Conservation (phyloP, 805 yeast genomes). For the Nakazawaea molendinolei region DNA sequence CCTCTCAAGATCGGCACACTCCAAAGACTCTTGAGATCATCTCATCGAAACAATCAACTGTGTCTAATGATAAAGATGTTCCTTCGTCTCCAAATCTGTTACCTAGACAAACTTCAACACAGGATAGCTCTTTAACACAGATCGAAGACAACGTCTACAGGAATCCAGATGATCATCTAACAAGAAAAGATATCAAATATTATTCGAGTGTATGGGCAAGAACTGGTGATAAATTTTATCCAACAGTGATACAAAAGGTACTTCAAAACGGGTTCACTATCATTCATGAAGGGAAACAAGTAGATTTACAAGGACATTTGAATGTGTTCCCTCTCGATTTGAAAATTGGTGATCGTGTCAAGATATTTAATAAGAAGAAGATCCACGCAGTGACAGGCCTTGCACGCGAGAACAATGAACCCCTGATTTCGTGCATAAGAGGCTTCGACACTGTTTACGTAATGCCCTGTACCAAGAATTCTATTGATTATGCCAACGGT, state of each 20-base stretch:
- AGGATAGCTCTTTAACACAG: constrained; percentile 1
- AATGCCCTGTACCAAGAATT: constrained; percentile 16
- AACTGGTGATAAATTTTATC: constrained; percentile 10
- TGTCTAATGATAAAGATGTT: neutral
- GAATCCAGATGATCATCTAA: neutral
- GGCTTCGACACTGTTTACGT: constrained; percentile 50
- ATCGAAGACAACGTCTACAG: constrained; percentile 1
- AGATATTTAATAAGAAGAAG: constrained; percentile 24
- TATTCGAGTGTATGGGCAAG: constrained; percentile 14
- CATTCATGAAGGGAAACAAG: constrained; percentile 5
- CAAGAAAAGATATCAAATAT: constrained; percentile 2
- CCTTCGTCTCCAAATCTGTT: neutral
- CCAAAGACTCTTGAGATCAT: neutral
- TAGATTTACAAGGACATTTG: constrained; percentile 15
- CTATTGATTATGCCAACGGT: neutral
- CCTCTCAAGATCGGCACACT: too few species aligned
- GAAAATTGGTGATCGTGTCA: constrained; percentile 48
- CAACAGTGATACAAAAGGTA: constrained; percentile 9
- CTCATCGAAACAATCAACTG: constrained; percentile 1
- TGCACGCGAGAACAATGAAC: constrained; percentile 16
- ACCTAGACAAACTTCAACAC: neutral
- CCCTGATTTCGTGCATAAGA: constrained; percentile 38
- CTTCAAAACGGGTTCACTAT: constrained; percentile 8
- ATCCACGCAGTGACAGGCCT: constrained; percentile 43
- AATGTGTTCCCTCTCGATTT: constrained; percentile 43